A percentile compares a stretch with the other conserved stretches of the same genome.
Conservation (phyloP, 257 asterid species). For the Plantago elongata region DNA sequence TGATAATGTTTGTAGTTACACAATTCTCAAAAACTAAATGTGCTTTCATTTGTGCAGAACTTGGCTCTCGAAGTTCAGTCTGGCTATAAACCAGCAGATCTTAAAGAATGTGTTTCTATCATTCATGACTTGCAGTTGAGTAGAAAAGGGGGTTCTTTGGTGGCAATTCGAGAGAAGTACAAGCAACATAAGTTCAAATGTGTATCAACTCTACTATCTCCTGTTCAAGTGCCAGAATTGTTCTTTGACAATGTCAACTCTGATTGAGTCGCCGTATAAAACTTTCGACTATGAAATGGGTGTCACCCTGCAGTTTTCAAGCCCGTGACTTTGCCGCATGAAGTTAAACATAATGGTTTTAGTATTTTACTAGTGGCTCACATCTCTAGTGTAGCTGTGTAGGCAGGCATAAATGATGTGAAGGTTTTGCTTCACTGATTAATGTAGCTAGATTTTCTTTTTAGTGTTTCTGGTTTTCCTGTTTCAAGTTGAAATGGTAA, state of each 20-base stretch:
- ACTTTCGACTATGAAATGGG: no score
- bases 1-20: not conserved
- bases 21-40: not conserved
- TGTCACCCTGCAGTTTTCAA: no score
- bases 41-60: conserved; percentile 24
- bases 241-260: conserved; percentile 29
- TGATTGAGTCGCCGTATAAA: not conserved
- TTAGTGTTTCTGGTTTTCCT: no score
- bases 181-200: conserved; percentile 72
- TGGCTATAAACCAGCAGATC: conserved; percentile 57
- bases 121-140: conserved; percentile 63
- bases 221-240: conserved; percentile 26
- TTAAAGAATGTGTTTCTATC: conserved; percentile 60
- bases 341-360: no score
- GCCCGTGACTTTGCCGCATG: no score
- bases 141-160: conserved; percentile 45
- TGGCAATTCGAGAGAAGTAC: conserved; percentile 73
- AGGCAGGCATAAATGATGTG: no score
- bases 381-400: no score
- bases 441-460: no score
- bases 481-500: no score
- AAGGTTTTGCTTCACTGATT: no score
- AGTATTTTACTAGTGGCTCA: no score
- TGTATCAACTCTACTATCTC: conserved; percentile 44
- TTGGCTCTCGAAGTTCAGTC: conserved; percentile 38